phyloP scores from a whole-genome alignment of 2,329 filamentous ascomycete species.

The Claviceps paspali region DNA sequence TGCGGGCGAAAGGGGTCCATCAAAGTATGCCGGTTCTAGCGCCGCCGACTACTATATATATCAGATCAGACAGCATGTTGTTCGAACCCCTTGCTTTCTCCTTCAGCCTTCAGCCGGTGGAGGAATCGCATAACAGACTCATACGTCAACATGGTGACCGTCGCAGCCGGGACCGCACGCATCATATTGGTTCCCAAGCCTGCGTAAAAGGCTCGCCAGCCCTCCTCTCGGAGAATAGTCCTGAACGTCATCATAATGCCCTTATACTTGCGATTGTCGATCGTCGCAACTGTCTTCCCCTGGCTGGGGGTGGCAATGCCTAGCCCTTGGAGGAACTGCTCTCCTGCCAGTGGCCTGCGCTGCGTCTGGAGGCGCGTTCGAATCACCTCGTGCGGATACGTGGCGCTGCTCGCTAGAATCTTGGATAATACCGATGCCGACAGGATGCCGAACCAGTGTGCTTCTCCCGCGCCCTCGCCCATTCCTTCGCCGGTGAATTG shows the following conservation, averaged over 20 bases:
- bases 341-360: constrained; percentile 49
- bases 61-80: too few relatives aligned
- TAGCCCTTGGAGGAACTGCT: constrained; percentile 35
- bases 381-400: constrained; percentile 94
- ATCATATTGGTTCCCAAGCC: constrained; percentile 97
- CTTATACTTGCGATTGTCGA: constrained; percentile 43
- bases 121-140: constrained; percentile 54
- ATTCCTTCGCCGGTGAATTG: constrained; percentile 81
- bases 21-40: too few relatives aligned
- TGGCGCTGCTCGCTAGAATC: constrained; percentile 82
- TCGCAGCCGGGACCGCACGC: constrained; percentile 83
- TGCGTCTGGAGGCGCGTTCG: constrained; percentile 90
- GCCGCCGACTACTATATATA: too few relatives aligned
- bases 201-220: constrained; percentile 92
- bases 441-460: constrained; percentile 72
- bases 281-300: constrained; percentile 13
- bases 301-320: constrained; percentile 23
- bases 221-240: constrained; percentile 78
- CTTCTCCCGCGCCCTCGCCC: constrained; percentile 42
- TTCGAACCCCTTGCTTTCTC: constrained; percentile 17
- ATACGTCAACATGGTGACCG: constrained; percentile 95
- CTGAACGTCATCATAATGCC: constrained; percentile 71
- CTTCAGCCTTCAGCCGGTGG: constrained; percentile 26
- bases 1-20: too few relatives aligned
- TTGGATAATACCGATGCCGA: constrained; percentile 88